phyloP scores from a whole-genome alignment of 139 green algal species.

The Chlorella sp. region DNA sequence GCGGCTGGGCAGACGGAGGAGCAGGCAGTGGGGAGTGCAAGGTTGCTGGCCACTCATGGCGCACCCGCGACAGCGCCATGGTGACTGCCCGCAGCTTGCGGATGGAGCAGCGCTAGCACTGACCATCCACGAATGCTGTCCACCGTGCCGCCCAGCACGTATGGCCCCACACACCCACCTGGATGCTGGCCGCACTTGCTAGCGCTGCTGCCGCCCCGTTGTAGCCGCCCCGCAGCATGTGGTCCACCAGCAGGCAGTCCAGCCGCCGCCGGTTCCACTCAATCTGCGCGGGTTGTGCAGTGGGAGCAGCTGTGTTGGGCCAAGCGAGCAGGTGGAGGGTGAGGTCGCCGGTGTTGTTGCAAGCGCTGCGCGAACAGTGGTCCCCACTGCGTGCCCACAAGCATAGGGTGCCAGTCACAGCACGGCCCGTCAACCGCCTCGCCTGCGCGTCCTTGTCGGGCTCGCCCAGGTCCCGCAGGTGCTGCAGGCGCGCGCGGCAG shows the following conservation, averaged over 20 bases:
- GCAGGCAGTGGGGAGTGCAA: neutral
- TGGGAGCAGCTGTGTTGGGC: too few species aligned
- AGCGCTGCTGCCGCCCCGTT: constrained; percentile 40
- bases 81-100: too few species aligned
- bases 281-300: neutral
- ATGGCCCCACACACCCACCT: constrained; percentile 8
- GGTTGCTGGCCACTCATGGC: neutral
- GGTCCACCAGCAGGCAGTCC: constrained; percentile 78
- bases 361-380: too few species aligned
- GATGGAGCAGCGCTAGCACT: too few species aligned
- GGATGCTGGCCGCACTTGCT: constrained; percentile 5
- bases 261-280: constrained; percentile 75
- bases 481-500: constrained; percentile 67
- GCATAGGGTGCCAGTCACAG: too few species aligned
- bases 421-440: too few species aligned
- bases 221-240: constrained; percentile 80
- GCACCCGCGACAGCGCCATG: too few species aligned
- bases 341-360: too few species aligned
- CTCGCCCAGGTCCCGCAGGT: constrained; percentile 56
- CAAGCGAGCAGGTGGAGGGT: too few species aligned
- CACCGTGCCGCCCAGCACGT: too few species aligned
- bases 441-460: constrained; percentile 28
- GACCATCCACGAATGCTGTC: too few species aligned
- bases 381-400: too few species aligned
- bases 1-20: neutral